Conservation (phyloP, 2,329 filamentous ascomycete genomes). For the Paecilomyces sp. region DNA sequence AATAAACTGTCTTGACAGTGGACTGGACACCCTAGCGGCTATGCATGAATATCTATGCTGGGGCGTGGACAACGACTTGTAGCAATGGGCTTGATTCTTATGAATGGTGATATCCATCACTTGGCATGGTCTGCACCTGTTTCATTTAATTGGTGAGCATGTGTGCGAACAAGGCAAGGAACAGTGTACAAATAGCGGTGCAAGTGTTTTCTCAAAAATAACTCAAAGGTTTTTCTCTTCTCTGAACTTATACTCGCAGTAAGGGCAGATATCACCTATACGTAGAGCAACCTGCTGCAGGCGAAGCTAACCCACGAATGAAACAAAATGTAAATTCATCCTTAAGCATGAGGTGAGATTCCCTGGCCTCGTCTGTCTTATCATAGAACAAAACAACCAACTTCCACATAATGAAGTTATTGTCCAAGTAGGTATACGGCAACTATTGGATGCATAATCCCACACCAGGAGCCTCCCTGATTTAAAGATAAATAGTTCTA, state of each 20-base stretch:
- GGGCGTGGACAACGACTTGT: neutral
- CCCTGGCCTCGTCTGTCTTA: too few species aligned
- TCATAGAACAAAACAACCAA: too few species aligned
- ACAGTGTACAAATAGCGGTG: neutral
- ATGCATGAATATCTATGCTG: neutral
- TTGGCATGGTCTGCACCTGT: neutral
- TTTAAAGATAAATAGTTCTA: too few species aligned
- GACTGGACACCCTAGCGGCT: neutral
- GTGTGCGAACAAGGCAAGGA: neutral
- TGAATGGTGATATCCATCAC: neutral
- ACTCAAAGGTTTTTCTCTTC: neutral
- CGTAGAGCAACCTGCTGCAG: neutral
- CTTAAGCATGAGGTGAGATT: too few species aligned
- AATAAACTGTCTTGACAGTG: constrained; percentile 17
- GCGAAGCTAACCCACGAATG: too few species aligned
- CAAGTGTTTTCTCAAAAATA: neutral
- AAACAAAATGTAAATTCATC: too few species aligned
- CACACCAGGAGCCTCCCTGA: too few species aligned
- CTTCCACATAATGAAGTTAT: too few species aligned
- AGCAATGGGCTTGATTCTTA: neutral
- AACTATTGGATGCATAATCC: too few species aligned
- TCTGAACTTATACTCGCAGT: neutral
- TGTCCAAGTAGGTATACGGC: too few species aligned
- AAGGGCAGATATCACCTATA: neutral
- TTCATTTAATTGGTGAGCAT: neutral